Conservation (phyloP, 495 filamentous ascomycete genomes). For the Rhizodiscina lignyota region DNA sequence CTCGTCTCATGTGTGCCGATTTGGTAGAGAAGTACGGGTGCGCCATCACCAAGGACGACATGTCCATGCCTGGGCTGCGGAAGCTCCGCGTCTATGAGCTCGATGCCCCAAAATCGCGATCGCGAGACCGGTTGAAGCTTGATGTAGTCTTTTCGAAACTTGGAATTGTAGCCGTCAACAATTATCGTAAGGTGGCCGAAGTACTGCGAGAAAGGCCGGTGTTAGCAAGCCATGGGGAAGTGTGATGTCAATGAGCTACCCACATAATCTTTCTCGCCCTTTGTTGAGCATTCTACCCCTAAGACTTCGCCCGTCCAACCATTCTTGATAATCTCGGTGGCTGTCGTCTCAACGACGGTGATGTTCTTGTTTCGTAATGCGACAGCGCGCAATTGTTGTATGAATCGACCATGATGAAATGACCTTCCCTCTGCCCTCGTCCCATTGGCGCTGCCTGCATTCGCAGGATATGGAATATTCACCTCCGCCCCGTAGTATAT, state of each 20-base stretch:
- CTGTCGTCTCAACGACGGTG: conserved; percentile 32
- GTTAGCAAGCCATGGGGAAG: not conserved
- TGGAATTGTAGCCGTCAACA: conserved; percentile 85
- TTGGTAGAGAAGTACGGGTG: conserved; percentile 86
- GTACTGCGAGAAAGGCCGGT: conserved; percentile 31
- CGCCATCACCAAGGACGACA: conserved; percentile 55
- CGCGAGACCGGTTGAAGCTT: conserved; percentile 47
- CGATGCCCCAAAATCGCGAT: conserved; percentile 80
- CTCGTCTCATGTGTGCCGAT: conserved; percentile 92
- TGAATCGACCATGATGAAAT: conserved; percentile 30
- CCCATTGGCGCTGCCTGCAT: conserved; percentile 5
- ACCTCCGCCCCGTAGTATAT: conserved; percentile 68
- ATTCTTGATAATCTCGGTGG: conserved; percentile 26
- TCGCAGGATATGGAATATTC: conserved; percentile 50
- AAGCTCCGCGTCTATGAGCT: conserved; percentile 72
- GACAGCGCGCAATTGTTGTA: conserved; percentile 20
- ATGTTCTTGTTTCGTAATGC: conserved; percentile 24
- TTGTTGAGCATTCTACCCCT: conserved; percentile 55
- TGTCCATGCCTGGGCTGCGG: conserved; percentile 63
- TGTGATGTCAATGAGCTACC: not conserved
- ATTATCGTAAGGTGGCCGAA: conserved; percentile 78
- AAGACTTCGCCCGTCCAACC: conserved; percentile 34
- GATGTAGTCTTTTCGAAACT: conserved; percentile 74
- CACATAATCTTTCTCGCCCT: conserved; percentile 37
- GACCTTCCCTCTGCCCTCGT: conserved; percentile 23